Base-by-base conservation (phyloP, 495 filamentous ascomycete genomes). In the Podospora fimiseda region DNA sequence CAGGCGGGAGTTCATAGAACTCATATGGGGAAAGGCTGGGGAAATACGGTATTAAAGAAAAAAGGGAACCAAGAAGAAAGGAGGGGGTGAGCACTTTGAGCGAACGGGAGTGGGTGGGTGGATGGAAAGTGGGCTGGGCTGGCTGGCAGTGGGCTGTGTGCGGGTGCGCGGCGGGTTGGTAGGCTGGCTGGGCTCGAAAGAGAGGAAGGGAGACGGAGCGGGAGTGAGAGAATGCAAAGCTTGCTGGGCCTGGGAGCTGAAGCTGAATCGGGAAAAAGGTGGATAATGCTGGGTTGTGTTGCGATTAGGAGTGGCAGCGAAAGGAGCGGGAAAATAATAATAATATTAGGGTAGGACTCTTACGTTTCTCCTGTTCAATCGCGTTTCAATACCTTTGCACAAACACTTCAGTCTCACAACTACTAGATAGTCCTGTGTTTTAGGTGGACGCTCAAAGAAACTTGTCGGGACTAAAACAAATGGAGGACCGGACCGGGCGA, bases 1-100 rank as follows among this genome's bases (percentile, higher is more conserved):
- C 49, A 81, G 71, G 54, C 78, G 76, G 55, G 75, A 77, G 72
- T 80, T 82, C 77, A 80, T 70, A 68, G 74, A 80, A 73, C 76
- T 79, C 79, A 81, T 82, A 78, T 68, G 74, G 68, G 63, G 54
- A 48, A 44, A 55, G 50, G 46, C 50, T 27, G 52, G 41, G 50
- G 60, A 53, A 60, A 19, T 33, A 5, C 49, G 53, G 56, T 53
- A 60, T 50, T 60, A 60, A 54, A 64, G 53, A 47, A 58, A 53
- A 60, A 53, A 50, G 16, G 43, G 48, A 51, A 60, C 27, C 15
- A 44, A 11, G 44, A 45, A 50, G 23, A 39, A 50, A 41, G 33
- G 41, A 22, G 52, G 46, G 50, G 44, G 18, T 27, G 51, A 41
- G 56, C 43, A 33, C 5, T 33, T 11, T 33, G 27, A 33, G 27